Evolutionary conservation across 257 asterid species (phyloP).

Genomic region (Solanum pinnatisectum): DNA sequence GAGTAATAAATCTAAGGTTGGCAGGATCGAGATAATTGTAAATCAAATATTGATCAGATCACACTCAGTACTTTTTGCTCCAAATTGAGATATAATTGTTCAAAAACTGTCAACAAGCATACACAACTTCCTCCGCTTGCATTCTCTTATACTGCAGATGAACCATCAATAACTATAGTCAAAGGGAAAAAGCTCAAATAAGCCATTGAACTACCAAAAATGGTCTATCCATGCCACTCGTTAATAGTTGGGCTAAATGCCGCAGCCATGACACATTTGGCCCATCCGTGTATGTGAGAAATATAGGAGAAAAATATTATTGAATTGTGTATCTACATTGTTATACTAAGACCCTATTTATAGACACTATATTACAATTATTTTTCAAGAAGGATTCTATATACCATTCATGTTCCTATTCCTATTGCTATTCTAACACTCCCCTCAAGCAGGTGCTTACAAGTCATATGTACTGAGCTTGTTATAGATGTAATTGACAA

Average conservation of each 20-base stretch:
- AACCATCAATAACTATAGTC: not conserved
- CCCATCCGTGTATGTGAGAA: not conserved
- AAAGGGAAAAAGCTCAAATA: not conserved
- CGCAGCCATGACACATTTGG: not conserved
- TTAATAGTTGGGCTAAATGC: not conserved
- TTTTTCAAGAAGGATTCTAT: not conserved
- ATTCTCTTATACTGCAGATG: not conserved
- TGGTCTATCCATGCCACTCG: not conserved
- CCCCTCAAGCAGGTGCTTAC: not conserved
- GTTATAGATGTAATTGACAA: not conserved
- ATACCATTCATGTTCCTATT: not conserved
- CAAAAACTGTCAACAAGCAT: not conserved
- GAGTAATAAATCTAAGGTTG: not conserved
- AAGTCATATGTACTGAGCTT: not conserved
- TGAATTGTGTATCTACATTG: not conserved
- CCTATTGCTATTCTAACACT: not conserved
- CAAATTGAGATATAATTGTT: not conserved
- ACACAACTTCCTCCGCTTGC: not conserved
- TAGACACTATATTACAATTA: not conserved
- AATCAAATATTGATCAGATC: not conserved
- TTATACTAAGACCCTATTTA: not conserved
- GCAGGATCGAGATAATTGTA: not conserved
- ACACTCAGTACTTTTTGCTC: not conserved
- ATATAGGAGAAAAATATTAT: not conserved
- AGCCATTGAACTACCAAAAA: not conserved